Conservation (phyloP, 2,329 filamentous ascomycete genomes). For the Fusarium fracticaudum region DNA sequence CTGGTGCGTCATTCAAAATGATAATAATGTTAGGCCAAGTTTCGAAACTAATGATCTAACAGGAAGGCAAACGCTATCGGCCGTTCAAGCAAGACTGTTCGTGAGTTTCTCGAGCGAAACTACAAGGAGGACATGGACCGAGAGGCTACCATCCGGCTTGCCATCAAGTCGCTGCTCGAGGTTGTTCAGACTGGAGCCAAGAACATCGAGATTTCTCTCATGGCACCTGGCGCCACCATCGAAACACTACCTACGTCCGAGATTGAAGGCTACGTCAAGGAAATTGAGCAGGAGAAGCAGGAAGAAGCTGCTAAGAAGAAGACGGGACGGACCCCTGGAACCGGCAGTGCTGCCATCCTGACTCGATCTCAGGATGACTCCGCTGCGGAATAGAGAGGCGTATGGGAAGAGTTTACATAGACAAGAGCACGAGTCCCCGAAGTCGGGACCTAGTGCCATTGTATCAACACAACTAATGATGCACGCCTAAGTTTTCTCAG, state of each 20-base stretch:
- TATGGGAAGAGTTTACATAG: constrained; percentile 35
- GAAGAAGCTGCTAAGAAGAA: constrained; percentile 99
- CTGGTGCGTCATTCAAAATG: constrained; percentile 70
- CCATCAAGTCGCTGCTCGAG: constrained; percentile 97
- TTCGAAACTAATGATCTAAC: constrained; percentile 23
- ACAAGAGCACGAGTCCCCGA: constrained; percentile 40
- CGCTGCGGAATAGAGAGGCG: constrained; percentile 48
- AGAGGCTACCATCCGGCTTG: constrained; percentile 93
- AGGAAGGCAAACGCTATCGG: constrained; percentile 99
- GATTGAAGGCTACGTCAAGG: constrained; percentile 98
- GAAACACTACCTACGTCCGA: constrained; percentile 96
- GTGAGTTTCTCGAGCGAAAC: constrained; percentile 98
- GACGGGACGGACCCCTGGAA: constrained; percentile 77
- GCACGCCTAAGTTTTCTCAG: constrained; percentile 34
- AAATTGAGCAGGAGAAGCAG: constrained; percentile 98
- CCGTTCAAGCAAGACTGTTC: constrained; percentile 97
- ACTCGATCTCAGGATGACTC: constrained; percentile 66
- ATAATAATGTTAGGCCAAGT: background rate
- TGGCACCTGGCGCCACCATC: constrained; percentile 89
- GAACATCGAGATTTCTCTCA: constrained; percentile 99
- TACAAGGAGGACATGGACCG: constrained; percentile 98
- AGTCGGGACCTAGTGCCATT: constrained; percentile 45
- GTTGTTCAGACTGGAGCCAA: constrained; percentile 99
- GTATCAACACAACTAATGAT: constrained; percentile 52
- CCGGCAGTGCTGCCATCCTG: constrained; percentile 76